Evolutionary conservation across 495 filamentous ascomycete genomes (phyloP), one percentile per base, ranked within the genome.

Genomic region (Achaetomiella virescens): DNA sequence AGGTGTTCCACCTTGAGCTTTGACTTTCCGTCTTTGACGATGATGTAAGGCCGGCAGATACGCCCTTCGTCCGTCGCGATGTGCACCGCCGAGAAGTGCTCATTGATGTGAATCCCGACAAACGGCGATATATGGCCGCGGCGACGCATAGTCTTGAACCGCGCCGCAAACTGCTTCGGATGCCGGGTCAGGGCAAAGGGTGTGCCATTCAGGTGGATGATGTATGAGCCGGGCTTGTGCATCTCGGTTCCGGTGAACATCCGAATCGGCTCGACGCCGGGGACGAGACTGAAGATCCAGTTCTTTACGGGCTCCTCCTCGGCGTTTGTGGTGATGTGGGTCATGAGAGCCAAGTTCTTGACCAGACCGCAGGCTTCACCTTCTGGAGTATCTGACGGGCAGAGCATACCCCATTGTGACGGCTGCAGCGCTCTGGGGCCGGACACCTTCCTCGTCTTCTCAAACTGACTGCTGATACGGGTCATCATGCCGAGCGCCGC

Each of bases 401-500:
- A 99, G 20, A 99, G 76, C 89, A 99, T 93, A 56, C 93, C 93
- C 70, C 96, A 99, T 58, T 97, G 91, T 0, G 95, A 97, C 10
- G 93, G 89, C 67, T 99, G 93, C 15, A 99, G 77, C 10, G 95
- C 93, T 77, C 93, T 84, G 62, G 93, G 93, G 52, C 95, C 95
- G 65, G 83, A 87, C 59, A 99, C 89, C 69, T 99, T 99, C 60
- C 93, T 75, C 2, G 92, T 96, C 78, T 97, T 97, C 67, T 97
- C 93, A 66, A 99, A 97, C 74, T 97, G 93, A 81, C 88, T 95
- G 73, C 84, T 91, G 61, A 97, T 97, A 62, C 93, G 84, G 11
- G 95, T 97, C 95, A 99, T 97, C 95, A 97, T 97, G 53, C 95
- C 95, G n/a, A 99, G 80, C 11, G 95, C 95, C 61, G 87, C 89